Conservation (phyloP, 2,329 filamentous ascomycete genomes). For the Fusarium anthophilum region DNA sequence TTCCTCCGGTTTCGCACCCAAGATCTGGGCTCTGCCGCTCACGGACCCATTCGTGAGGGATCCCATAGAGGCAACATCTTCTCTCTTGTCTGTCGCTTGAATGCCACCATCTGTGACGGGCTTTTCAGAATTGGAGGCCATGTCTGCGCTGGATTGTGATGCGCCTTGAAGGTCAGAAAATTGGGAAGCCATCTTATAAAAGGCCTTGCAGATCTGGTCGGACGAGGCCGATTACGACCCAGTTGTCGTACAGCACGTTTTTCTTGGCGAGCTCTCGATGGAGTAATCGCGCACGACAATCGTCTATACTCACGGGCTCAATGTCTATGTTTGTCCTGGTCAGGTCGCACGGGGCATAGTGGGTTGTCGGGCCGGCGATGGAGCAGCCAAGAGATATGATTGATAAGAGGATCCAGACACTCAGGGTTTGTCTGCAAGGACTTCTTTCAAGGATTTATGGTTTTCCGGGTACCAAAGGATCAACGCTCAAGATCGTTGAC, state of each 20-base stretch:
- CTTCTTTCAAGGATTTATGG: background rate
- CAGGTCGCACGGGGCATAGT: background rate
- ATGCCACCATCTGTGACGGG: background rate
- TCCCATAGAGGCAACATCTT: background rate
- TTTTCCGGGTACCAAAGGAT: too few species aligned
- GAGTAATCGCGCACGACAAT: background rate
- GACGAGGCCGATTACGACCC: background rate
- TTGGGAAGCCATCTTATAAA: background rate
- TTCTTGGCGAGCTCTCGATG: background rate
- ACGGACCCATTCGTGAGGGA: conserved; percentile 10
- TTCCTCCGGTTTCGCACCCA: conserved; percentile 26
- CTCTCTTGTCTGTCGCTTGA: background rate
- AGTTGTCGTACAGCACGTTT: background rate
- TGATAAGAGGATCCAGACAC: background rate
- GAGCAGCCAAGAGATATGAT: background rate
- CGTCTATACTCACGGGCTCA: background rate
- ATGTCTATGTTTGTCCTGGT: background rate
- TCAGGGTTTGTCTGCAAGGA: background rate
- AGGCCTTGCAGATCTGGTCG: background rate
- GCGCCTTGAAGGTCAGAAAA: too few species aligned
- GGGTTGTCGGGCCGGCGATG: background rate
- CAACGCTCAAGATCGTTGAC: background rate
- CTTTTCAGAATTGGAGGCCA: conserved; percentile 12
- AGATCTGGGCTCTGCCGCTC: background rate
- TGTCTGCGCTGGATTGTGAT: background rate